These are phyloP conservation scores for Candida takata DNA, from an alignment of 805 yeast genomes.

Conservation along the genomic window DNA sequence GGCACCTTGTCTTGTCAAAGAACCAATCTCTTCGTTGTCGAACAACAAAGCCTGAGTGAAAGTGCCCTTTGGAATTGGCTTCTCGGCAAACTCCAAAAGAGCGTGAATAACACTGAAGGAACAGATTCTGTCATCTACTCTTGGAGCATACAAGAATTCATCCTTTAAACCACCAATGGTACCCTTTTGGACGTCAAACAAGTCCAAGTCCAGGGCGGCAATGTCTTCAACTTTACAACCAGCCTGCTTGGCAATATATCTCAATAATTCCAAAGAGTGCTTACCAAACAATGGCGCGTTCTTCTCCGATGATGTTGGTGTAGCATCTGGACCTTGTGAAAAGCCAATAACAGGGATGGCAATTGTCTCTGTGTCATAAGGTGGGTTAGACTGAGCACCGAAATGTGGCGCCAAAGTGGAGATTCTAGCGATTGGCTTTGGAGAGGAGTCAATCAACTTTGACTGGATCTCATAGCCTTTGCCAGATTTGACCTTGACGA, in stretches of 20 bases:
- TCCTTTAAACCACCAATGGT: slow-evolving; percentile 67
- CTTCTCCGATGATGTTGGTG: slow-evolving; percentile 54
- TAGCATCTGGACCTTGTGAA: slow-evolving; percentile 29
- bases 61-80: slow-evolving; percentile 28
- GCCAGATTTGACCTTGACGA: slow-evolving; percentile 36
- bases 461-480: slow-evolving; percentile 29
- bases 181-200: slow-evolving; percentile 79
- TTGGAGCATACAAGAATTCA: slow-evolving; percentile 75
- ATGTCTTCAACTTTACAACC: slow-evolving; percentile 54
- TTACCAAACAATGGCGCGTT: slow-evolving; percentile 59
- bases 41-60: slow-evolving; percentile 59
- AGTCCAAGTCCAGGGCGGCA: slow-evolving; percentile 65
- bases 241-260: slow-evolving; percentile 61
- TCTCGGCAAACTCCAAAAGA: slow-evolving; percentile 40
- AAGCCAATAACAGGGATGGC: slow-evolving; percentile 76
- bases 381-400: slow-evolving; percentile 61
- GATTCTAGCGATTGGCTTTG: slow-evolving; percentile 69
- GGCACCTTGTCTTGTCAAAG: slow-evolving; percentile 75
- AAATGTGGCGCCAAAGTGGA: slow-evolving; percentile 87
- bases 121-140: slow-evolving; percentile 81
- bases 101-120: slow-evolving; percentile 65
- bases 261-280: slow-evolving; percentile 59
- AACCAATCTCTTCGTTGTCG: slow-evolving; percentile 83
- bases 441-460: slow-evolving; percentile 49
- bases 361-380: slow-evolving; percentile 70